phyloP scores from a whole-genome alignment of 306 rosid genomes.

The Alnus glutinosa region DNA sequence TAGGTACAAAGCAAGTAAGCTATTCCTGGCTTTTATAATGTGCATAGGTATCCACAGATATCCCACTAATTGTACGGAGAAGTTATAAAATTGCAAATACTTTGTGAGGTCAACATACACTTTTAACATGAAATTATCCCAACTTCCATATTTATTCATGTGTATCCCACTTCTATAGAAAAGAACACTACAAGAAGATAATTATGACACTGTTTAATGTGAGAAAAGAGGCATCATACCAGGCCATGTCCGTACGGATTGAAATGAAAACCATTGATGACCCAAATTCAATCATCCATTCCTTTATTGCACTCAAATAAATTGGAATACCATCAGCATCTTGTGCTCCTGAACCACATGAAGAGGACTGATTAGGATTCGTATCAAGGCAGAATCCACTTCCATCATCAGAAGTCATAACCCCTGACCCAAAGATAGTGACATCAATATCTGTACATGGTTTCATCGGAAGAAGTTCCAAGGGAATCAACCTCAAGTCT shows the following conservation, averaged over 20 bases:
- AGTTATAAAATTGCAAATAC: background rate
- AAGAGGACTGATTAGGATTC: slow-evolving; percentile 60
- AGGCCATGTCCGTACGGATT: slow-evolving; percentile 91
- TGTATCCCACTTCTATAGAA: background rate
- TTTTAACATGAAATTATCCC: background rate
- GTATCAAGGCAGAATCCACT: slow-evolving; percentile 79
- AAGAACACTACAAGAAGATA: background rate
- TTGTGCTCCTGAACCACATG: slow-evolving; percentile 49
- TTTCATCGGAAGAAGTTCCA: slow-evolving; percentile 98
- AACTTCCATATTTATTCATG: background rate
- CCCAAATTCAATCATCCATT: slow-evolving; percentile 97
- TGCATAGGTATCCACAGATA: background rate
- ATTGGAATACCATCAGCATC: slow-evolving; percentile 80
- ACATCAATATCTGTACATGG: slow-evolving; percentile 92
- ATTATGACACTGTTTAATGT: background rate
- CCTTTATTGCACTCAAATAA: slow-evolving; percentile 87
- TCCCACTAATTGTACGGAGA: background rate
- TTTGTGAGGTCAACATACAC: background rate
- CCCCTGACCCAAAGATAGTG: slow-evolving; percentile 85
- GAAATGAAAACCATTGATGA: slow-evolving; percentile 83
- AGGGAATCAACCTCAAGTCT: slow-evolving; percentile 78
- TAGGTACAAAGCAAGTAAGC: background rate
- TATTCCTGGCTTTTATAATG: background rate
- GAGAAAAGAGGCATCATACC: slow-evolving; percentile 53
- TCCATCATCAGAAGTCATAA: slow-evolving; percentile 86